Percentiles rank a stretch among this genome's conserved stretches.
Evolutionary conservation across 2,329 filamentous ascomycete species (phyloP).

Genomic region (Penicillium sp.): DNA sequence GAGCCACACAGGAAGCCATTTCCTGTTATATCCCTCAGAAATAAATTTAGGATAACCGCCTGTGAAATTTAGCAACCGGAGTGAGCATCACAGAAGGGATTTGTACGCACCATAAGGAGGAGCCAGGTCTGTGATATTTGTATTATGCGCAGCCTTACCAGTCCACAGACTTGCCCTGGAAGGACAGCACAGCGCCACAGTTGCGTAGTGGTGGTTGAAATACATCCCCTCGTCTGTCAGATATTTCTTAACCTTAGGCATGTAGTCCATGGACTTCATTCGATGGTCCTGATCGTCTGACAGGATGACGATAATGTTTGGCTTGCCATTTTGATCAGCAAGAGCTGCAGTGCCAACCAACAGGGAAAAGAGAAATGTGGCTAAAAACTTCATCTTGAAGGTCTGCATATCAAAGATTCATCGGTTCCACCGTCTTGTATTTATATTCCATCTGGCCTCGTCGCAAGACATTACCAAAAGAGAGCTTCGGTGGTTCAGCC

Average conservation of each 20-base stretch:
- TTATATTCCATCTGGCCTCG: no score
- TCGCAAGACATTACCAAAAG: no score
- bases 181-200: conserved; percentile 7
- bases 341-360: no score
- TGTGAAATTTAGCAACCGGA: conserved; percentile 3
- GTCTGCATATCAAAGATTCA: no score
- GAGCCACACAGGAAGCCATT: conserved; percentile 55
- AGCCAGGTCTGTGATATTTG: conserved; percentile 5
- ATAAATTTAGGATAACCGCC: conserved; percentile 52
- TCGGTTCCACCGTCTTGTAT: no score
- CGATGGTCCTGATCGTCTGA: conserved; percentile 8
- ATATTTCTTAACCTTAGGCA: conserved; percentile 3
- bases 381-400: no score
- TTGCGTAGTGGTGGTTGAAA: conserved; percentile 7
- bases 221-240: conserved; percentile 7
- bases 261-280: conserved; percentile 7
- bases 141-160: conserved; percentile 5
- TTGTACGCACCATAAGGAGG: conserved; percentile 5
- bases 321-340: not conserved
- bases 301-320: conserved; percentile 3
- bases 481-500: no score
- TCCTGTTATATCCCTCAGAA: conserved; percentile 49
- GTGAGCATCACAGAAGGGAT: no score
- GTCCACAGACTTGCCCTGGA: conserved; percentile 10
- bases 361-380: no score